Base-by-base conservation (phyloP, 2,329 filamentous ascomycete genomes). In the Byssochlamys sp. region DNA sequence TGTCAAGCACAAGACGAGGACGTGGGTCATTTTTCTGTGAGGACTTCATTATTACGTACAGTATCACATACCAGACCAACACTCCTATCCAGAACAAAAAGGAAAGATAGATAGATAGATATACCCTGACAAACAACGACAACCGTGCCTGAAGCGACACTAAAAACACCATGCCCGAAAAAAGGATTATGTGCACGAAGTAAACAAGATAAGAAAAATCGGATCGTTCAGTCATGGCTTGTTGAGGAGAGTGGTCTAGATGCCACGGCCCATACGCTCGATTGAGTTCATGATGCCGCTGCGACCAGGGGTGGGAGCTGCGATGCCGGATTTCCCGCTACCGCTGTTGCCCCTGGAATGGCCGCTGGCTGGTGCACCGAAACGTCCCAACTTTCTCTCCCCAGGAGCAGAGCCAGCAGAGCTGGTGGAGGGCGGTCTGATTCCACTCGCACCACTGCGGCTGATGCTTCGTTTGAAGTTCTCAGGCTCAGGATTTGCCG, bases 241-340 rank as follows among this genome's bases (percentile, higher is more conserved):
- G 6, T 7, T 10, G 7, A 45, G 39, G n/a, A 19, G 19, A 14
- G 14, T 5, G 10, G 31, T 14, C 19, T 52, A 35, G 61, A 60
- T 55, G 63, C 67, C 55, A 10, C 80, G 85, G 9, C 90, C 90
- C 90, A 95, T 95, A 74, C 86, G 84, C 78, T 95, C 90, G 70
- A 95, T 94, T 19, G 88, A 90, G 65, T 81, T 88, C 86, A 95
- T 86, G 67, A 94, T 87, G 57, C 87, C 85, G 67, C 87, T 89
- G 66, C 89, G 81, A 12, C 76, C 75, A 7, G 73, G 71, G 1
- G 69, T 69, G 45, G 69, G 68, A 27, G 71, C 67, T 12, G 70
- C 70, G 59, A 73, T 73, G 2, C 70, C 70, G 14, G 71, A 71
- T 45, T 24, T 45, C 53, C 68, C 70, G 14, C 68, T 68, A 24